Percentiles rank a stretch among this genome's conserved stretches.
Conservation (phyloP, 495 filamentous ascomycete genomes). For the Cladorrhinum samala region DNA sequence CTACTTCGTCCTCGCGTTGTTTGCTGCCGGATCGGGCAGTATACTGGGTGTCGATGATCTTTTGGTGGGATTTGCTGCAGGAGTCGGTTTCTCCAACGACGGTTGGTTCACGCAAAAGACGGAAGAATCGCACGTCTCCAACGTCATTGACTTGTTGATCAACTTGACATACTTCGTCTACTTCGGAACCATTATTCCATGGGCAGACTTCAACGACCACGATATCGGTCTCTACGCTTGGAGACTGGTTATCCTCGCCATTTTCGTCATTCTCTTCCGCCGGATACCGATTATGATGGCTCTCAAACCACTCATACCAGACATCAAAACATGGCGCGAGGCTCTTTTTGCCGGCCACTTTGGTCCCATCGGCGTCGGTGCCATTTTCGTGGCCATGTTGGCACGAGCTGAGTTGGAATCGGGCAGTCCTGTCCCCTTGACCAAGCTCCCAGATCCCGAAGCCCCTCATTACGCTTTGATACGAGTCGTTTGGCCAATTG, state of each 20-base stretch:
- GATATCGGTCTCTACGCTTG: slow-evolving; percentile 71
- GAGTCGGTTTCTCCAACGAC: slow-evolving; percentile 97
- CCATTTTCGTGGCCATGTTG: slow-evolving; percentile 90
- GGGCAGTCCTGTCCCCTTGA: slow-evolving; percentile 61
- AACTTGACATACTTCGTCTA: slow-evolving; percentile 99
- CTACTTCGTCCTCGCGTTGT: slow-evolving; percentile 95
- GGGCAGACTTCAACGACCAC: slow-evolving; percentile 74
- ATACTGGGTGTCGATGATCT: slow-evolving; percentile 91
- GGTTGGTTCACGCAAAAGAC: slow-evolving; percentile 99
- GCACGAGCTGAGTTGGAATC: slow-evolving; percentile 83
- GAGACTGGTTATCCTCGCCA: slow-evolving; percentile 80
- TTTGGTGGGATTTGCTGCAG: slow-evolving; percentile 91
- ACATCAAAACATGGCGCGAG: slow-evolving; percentile 98
- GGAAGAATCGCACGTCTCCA: slow-evolving; percentile 96
- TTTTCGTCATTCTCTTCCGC: slow-evolving; percentile 92
- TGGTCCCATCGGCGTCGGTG: slow-evolving; percentile 95
- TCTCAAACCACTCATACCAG: slow-evolving; percentile 89
- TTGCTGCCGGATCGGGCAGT: slow-evolving; percentile 91
- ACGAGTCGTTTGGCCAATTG: slow-evolving; percentile 89
- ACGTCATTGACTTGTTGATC: slow-evolving; percentile 95
- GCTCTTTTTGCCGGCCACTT: slow-evolving; percentile 98
- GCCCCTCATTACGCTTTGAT: slow-evolving; percentile 62
- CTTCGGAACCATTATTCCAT: slow-evolving; percentile 94
- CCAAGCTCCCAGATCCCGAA: slow-evolving; percentile 48
- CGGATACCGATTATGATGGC: slow-evolving; percentile 93